These are phyloP conservation scores for Bonia amplexicaulis DNA, from an alignment of 176 grass and related monocot genomes.

Conservation along the genomic window DNA sequence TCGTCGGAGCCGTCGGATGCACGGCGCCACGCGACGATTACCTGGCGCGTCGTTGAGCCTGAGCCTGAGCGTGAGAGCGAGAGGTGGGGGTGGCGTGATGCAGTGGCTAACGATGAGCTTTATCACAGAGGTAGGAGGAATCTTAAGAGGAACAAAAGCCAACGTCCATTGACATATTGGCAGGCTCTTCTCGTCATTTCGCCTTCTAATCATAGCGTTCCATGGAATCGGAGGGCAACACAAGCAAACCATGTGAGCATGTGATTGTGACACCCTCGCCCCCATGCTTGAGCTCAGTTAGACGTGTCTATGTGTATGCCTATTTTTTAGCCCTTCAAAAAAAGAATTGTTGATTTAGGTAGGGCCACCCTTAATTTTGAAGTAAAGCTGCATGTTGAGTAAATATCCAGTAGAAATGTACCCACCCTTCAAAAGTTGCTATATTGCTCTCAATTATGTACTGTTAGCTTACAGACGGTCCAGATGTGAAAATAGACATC, in stretches of 20 bases:
- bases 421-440: too few relatives aligned
- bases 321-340: background rate
- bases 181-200: constrained; percentile 21
- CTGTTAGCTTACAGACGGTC: too few relatives aligned
- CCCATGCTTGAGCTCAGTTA: background rate
- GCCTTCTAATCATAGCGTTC: constrained; percentile 47
- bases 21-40: background rate
- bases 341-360: too few relatives aligned
- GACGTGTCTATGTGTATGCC: background rate
- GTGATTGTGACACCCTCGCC: background rate
- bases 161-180: constrained; percentile 45
- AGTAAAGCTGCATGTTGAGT: too few relatives aligned
- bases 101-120: constrained; percentile 61
- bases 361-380: too few relatives aligned
- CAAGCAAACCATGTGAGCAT: constrained; percentile 36
- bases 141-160: constrained; percentile 47
- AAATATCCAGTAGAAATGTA: too few relatives aligned
- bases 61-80: background rate
- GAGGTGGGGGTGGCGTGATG: constrained; percentile 36
- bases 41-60: background rate
- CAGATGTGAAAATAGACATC: too few relatives aligned
- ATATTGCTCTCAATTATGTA: too few relatives aligned
- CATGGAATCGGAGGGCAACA: constrained; percentile 22
- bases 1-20: background rate
- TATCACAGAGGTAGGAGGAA: constrained; percentile 43